Percentiles rank a stretch among this genome's conserved stretches.
Conservation (phyloP, 139 green algal species). For the Coccomyxa sp. region DNA sequence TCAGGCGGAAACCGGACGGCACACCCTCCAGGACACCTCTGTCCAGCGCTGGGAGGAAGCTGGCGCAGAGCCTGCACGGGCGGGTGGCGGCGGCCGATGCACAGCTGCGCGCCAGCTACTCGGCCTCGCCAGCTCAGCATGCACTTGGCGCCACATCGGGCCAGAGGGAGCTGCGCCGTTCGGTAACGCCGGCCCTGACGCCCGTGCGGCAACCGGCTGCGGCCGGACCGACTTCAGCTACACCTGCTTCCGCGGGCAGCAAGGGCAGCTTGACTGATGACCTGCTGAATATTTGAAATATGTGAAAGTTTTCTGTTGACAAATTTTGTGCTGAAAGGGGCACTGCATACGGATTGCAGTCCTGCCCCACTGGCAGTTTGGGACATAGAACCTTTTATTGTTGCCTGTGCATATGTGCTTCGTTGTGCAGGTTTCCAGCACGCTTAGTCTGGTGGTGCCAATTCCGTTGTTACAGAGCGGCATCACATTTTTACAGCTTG, state of each 20-base stretch:
- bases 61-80: slow-evolving; percentile 28
- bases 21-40: slow-evolving; percentile 8
- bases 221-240: neutral
- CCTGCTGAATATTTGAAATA: slow-evolving; percentile 16
- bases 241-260: neutral
- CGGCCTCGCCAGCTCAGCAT: slow-evolving; percentile 2
- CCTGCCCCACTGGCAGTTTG: too few species aligned
- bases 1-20: slow-evolving; percentile 1
- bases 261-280: slow-evolving; percentile 25
- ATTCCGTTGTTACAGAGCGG: too few species aligned
- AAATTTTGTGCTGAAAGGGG: too few species aligned
- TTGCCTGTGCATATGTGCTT: too few species aligned
- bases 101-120: slow-evolving; percentile 19
- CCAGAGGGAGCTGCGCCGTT: neutral
- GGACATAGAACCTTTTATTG: too few species aligned
- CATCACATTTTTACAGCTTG: too few species aligned
- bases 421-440: too few species aligned
- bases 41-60: slow-evolving; percentile 34
- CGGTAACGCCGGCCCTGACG: neutral
- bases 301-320: too few species aligned
- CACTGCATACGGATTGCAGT: too few species aligned
- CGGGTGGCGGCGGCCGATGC: neutral
- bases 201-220: neutral
- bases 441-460: too few species aligned
- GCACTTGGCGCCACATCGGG: neutral